A percentile compares a stretch with the other conserved stretches of the same genome.
Evolutionary conservation across 306 rosid genomes (phyloP).

Genomic region (Cicer pinnatifidum): DNA sequence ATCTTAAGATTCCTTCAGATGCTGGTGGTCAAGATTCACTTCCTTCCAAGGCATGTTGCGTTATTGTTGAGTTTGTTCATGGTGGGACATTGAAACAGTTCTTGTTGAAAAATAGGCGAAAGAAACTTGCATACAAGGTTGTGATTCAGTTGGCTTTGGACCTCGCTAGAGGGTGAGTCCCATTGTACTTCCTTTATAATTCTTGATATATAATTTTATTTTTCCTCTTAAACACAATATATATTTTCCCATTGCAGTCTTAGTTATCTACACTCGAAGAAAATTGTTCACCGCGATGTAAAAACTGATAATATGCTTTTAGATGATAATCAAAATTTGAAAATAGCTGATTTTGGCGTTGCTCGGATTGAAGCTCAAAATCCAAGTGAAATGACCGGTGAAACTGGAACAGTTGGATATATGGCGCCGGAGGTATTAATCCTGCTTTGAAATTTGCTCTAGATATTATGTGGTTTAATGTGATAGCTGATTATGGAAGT

Average conservation of each 20-base stretch:
- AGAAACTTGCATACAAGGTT: conserved; percentile 67
- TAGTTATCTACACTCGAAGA: conserved; percentile 75
- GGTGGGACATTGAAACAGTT: conserved; percentile 79
- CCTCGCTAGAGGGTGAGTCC: conserved; percentile 75
- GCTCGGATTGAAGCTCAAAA: conserved; percentile 82
- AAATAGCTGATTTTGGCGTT: conserved; percentile 88
- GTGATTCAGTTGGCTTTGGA: conserved; percentile 86
- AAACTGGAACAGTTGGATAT: conserved; percentile 84
- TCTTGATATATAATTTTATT: conserved; percentile 21
- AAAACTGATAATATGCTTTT: conserved; percentile 80
- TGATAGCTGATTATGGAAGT: conserved; percentile 2
- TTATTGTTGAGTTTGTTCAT: conserved; percentile 74
- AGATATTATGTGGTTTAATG: conserved; percentile 5
- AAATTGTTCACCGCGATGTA: conserved; percentile 80
- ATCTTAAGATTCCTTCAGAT: conserved; percentile 63
- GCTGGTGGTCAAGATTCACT: conserved; percentile 42
- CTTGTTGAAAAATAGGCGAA: conserved; percentile 60
- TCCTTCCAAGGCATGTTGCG: conserved; percentile 76
- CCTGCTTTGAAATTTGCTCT: not conserved
- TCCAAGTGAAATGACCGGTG: conserved; percentile 79
- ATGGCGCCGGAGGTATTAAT: conserved; percentile 89
- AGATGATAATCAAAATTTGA: conserved; percentile 55
- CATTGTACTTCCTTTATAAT: not conserved
- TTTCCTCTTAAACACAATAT: not conserved
- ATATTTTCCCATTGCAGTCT: conserved; percentile 54